These are phyloP conservation scores for Aureobasidium sp. DNA, from an alignment of 2,329 filamentous ascomycete genomes.

Conservation along the genomic window DNA sequence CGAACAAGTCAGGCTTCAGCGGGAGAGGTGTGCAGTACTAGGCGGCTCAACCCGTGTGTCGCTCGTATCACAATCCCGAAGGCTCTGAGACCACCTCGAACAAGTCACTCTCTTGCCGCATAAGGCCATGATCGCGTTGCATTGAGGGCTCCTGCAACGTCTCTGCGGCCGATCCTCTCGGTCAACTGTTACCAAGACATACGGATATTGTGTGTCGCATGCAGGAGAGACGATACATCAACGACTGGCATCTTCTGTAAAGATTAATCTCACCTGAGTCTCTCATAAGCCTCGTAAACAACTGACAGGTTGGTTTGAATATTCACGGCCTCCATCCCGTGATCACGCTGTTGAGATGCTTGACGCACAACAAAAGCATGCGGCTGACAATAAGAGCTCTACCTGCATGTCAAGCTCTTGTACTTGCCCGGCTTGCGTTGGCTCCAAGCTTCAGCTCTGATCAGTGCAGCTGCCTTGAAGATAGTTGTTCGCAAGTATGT, in stretches of 20 bases:
- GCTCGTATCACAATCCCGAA: neutral
- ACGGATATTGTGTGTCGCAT: neutral
- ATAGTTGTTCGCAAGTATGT: neutral
- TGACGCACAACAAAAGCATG: neutral
- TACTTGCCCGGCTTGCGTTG: neutral
- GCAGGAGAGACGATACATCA: neutral
- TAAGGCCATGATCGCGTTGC: neutral
- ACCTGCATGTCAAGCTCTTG: neutral
- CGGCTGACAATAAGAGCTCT: neutral
- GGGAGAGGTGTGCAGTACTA: neutral
- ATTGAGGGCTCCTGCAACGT: neutral
- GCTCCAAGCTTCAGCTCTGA: neutral
- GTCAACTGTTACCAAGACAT: neutral
- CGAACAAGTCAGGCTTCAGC: neutral
- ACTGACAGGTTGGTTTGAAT: neutral
- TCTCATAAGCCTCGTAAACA: neutral
- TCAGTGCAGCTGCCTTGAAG: neutral
- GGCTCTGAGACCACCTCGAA: neutral
- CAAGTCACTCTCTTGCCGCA: neutral
- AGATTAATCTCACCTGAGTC: neutral
- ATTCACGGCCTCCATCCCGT: neutral
- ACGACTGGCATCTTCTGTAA: neutral
- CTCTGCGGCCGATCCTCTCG: too few species aligned
- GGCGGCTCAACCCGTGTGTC: neutral
- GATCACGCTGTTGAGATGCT: neutral